Conservation (phyloP, 2,329 filamentous ascomycete genomes). For the Fusarium sarcochroum region DNA sequence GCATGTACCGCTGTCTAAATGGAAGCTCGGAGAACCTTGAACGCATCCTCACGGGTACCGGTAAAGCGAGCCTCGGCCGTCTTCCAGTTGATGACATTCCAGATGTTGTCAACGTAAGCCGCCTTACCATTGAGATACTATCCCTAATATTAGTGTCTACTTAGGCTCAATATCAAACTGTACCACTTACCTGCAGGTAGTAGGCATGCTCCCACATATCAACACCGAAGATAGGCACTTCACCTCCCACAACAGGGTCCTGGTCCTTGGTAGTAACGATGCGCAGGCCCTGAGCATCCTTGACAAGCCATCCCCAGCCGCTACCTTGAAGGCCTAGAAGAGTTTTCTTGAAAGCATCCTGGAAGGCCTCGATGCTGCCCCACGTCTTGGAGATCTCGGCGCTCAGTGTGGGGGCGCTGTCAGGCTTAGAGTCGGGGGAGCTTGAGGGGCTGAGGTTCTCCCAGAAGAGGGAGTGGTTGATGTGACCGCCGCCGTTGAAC, state of each 20-base stretch:
- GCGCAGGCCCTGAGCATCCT: conserved; percentile 71
- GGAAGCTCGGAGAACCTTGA: conserved; percentile 60
- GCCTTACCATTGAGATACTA: conserved; percentile 84
- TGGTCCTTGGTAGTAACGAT: conserved; percentile 90
- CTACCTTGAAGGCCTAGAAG: conserved; percentile 84
- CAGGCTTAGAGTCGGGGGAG: conserved; percentile 69
- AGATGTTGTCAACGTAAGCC: conserved; percentile 81
- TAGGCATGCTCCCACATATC: conserved; percentile 98
- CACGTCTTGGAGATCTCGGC: conserved; percentile 75
- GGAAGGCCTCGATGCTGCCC: conserved; percentile 77
- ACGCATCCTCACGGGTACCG: conserved; percentile 62
- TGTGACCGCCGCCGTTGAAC: conserved; percentile 92
- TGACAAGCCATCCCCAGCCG: conserved; percentile 90
- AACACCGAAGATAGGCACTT: conserved; percentile 80
- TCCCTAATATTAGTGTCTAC: conserved; percentile 20
- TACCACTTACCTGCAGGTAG: conserved; percentile 77
- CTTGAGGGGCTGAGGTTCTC: conserved; percentile 78
- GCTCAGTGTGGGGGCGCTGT: conserved; percentile 69
- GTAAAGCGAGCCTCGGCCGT: conserved; percentile 74
- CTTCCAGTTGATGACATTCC: conserved; percentile 85
- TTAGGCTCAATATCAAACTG: not conserved
- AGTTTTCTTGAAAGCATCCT: conserved; percentile 73
- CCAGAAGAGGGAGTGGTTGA: conserved; percentile 96
- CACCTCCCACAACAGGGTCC: conserved; percentile 76
- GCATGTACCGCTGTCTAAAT: conserved; percentile 48